phyloP scores from a whole-genome alignment of 345 rosid genomes.

The Trapa bicornis region DNA sequence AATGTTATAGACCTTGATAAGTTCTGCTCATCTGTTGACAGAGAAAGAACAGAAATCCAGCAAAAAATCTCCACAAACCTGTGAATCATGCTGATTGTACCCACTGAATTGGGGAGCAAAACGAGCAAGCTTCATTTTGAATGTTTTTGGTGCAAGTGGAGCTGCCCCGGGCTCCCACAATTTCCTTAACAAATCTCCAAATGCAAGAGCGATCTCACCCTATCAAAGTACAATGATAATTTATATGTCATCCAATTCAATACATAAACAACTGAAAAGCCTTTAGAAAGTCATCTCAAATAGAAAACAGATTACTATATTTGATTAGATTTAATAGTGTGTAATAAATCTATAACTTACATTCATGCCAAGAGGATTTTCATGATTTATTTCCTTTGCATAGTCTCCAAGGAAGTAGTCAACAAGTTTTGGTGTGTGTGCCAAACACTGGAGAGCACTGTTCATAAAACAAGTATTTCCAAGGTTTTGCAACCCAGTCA shows the following conservation, averaged over 20 bases:
- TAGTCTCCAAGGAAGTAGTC: constrained; percentile 94
- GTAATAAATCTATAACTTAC: constrained; percentile 28
- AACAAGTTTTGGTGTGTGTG: constrained; percentile 93
- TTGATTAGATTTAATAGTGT: constrained; percentile 4
- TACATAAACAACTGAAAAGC: neutral
- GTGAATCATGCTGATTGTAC: constrained; percentile 99
- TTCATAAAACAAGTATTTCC: constrained; percentile 99
- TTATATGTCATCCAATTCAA: neutral
- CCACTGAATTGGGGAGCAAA: constrained; percentile 96
- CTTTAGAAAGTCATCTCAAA: neutral
- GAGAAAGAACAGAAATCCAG: neutral
- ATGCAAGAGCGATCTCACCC: constrained; percentile 96
- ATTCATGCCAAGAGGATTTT: constrained; percentile 90
- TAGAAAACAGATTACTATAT: neutral
- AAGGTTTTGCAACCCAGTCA: constrained; percentile 92
- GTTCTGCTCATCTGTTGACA: neutral
- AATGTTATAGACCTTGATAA: neutral
- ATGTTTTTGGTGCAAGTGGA: constrained; percentile 71
- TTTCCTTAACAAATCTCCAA: constrained; percentile 82
- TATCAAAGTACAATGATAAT: constrained; percentile 18
- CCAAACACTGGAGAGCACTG: constrained; percentile 93
- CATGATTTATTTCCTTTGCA: constrained; percentile 70
- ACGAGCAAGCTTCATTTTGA: constrained; percentile 89
- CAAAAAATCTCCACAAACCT: constrained; percentile 43
- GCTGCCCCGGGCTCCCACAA: constrained; percentile 92